Evolutionary conservation across 257 asterid genomes (phyloP), one percentile per base, ranked within the genome.

Genomic region (Oldenlandia corymbosa): DNA sequence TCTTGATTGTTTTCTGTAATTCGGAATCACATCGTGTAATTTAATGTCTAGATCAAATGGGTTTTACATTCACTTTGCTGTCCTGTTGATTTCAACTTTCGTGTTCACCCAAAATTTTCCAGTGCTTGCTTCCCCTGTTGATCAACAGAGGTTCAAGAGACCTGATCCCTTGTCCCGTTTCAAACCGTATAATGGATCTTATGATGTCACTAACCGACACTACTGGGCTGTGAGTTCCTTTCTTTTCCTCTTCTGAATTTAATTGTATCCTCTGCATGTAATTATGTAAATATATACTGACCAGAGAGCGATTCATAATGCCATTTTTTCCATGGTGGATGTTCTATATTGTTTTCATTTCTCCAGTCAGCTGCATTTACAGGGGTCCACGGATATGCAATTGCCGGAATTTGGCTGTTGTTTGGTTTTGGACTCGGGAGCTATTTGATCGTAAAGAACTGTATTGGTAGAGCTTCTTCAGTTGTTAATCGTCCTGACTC

Each of bases 221-320:
- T 84, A 82, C 76, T 84, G 91, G 91, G 88, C 81, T 49, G 84
- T 84, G 72, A 77, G 91, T 65, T 31, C n/a, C 1, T 20, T 67
- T 32, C 23, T 7, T 50, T 5, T 23, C 10, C 46, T 14, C 32
- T 9, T 14, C 43, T 5, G 24, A n/a, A 2, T n/a, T 20, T n/a
- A 11, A 3, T 39, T 9, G 2, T 6, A 13, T 3, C 24, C 24
- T 30, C 36, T 55, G 14, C 60, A 1, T 6, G 26, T 27, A 14
- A 36, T 9, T 3, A 13, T 9, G 24, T 23, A 27, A 26, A 24
- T 23, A 23, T 41, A 28, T 31, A 10, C 1, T 20, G 23, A 8
- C 58, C 7, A 28, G 36, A 7, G 5, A 1, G 50, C 39, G 39
- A 9, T 9, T 9, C 39, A 34, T 34, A 3, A 9, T 34, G 39